These are phyloP conservation scores for Oxytropis ochrocephala DNA, from an alignment of 306 rosid species.

Conservation along the genomic window DNA sequence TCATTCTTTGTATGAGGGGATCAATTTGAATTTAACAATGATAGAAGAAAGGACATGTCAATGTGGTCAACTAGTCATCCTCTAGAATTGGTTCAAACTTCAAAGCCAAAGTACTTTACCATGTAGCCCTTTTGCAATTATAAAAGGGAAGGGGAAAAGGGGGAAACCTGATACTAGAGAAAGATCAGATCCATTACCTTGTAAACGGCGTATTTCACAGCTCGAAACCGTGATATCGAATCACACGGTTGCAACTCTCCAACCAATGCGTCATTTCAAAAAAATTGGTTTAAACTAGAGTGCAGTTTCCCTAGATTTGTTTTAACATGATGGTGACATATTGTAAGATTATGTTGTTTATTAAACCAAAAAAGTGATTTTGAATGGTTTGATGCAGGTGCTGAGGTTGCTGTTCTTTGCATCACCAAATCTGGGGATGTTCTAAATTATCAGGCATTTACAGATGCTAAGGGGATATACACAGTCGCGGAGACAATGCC, in stretches of 20 bases:
- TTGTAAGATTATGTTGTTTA: not conserved
- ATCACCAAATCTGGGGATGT: constrained; percentile 88
- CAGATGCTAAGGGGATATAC: constrained; percentile 67
- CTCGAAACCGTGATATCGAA: not conserved
- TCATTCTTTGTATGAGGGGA: not conserved
- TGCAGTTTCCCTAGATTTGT: not conserved
- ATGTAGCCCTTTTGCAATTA: not conserved
- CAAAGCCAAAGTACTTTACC: not conserved
- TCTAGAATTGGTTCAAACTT: not conserved
- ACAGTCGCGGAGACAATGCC: constrained; percentile 95
- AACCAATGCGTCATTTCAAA: not conserved
- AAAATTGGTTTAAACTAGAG: not conserved
- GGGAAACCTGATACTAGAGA: not conserved
- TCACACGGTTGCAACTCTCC: not conserved
- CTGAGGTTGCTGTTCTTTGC: constrained; percentile 96
- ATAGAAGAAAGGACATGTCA: not conserved
- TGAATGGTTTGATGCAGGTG: constrained; percentile 46
- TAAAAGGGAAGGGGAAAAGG: not conserved
- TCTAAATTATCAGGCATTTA: constrained; percentile 88
- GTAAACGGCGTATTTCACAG: not conserved
- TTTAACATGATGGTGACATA: not conserved
- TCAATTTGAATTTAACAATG: not conserved
- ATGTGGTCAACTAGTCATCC: not conserved
- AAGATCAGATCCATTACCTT: not conserved
- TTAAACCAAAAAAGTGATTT: not conserved